Conservation (phyloP, 192 early-diverging fungal species). For the Coemansia sp. region DNA sequence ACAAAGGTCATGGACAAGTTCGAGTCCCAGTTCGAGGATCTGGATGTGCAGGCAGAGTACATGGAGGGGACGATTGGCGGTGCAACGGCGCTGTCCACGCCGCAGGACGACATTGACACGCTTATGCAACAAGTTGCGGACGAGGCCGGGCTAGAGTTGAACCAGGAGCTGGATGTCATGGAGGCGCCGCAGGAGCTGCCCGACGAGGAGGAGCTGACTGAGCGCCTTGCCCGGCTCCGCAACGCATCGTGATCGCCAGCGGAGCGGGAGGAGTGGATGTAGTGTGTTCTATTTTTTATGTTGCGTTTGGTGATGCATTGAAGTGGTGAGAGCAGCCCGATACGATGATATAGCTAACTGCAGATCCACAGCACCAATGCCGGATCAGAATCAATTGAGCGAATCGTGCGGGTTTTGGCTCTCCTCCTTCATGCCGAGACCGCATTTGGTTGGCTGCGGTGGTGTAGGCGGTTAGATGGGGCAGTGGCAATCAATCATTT, state of each 20-base stretch:
- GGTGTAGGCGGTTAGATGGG: too few species aligned
- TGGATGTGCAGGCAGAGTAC: slow-evolving; percentile 96
- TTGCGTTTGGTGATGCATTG: not conserved
- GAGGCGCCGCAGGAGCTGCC: slow-evolving; percentile 59
- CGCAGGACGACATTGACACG: slow-evolving; percentile 88
- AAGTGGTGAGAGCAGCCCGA: not conserved
- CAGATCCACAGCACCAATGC: too few species aligned
- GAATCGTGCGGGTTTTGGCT: too few species aligned
- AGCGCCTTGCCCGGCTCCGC: slow-evolving; percentile 66
- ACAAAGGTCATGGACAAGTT: slow-evolving; percentile 99
- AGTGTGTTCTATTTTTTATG: not conserved
- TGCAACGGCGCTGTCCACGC: slow-evolving; percentile 84
- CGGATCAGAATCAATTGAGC: too few species aligned
- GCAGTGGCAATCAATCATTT: not conserved
- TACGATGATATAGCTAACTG: too few species aligned
- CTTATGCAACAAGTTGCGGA: slow-evolving; percentile 98
- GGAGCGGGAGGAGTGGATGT: not conserved
- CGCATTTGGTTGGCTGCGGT: not conserved
- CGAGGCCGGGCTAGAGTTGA: slow-evolving; percentile 90
- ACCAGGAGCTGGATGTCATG: slow-evolving; percentile 49
- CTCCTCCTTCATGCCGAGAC: too few species aligned
- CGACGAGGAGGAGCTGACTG: slow-evolving; percentile 60
- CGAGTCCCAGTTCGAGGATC: slow-evolving; percentile 93
- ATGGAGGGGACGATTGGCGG: slow-evolving; percentile 94
- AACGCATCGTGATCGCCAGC: slow-evolving; percentile 47